phyloP scores from a whole-genome alignment of 1,139 yeast genomes.

The Lodderomyces pseudojiufengensis region DNA sequence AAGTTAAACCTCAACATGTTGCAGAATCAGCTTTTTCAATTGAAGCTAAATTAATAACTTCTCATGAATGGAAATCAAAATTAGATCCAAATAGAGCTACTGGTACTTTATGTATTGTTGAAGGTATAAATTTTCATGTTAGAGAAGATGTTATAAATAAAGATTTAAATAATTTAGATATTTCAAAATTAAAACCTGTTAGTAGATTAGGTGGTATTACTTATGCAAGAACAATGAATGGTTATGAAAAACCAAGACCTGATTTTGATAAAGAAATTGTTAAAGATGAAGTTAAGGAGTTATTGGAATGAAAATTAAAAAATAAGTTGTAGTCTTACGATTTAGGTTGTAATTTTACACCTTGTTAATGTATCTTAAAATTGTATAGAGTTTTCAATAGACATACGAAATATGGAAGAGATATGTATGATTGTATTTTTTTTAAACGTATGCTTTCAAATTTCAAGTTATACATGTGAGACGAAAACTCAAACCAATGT shows the following conservation, averaged over 20 bases:
- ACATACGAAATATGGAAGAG: too few relatives aligned
- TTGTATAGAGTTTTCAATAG: too few relatives aligned
- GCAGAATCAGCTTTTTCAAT: conserved; percentile 60
- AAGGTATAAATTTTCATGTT: conserved; percentile 55
- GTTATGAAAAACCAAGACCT: conserved; percentile 45
- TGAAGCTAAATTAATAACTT: conserved; percentile 47
- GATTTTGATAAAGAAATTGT: conserved; percentile 21
- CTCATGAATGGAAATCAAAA: conserved; percentile 46
- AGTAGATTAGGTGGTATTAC: conserved; percentile 55
- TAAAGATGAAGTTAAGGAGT: conserved; percentile 4
- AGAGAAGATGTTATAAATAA: conserved; percentile 52
- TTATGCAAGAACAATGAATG: conserved; percentile 42
- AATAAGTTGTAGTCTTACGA: too few relatives aligned
- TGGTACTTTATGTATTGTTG: conserved; percentile 44
- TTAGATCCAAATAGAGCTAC: conserved; percentile 30
- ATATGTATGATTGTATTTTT: too few relatives aligned
- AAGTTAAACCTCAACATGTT: conserved; percentile 54
- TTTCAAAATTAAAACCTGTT: conserved; percentile 50
- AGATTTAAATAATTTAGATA: conserved; percentile 37
- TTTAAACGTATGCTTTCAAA: too few relatives aligned
- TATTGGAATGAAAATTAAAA: conserved; percentile 3
- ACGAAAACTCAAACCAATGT: too few relatives aligned
- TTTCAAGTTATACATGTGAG: too few relatives aligned
- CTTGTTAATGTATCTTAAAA: too few relatives aligned
- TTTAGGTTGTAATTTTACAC: too few relatives aligned